These are phyloP conservation scores for Trapa incisa DNA, from an alignment of 345 rosid species.

Conservation along the genomic window DNA sequence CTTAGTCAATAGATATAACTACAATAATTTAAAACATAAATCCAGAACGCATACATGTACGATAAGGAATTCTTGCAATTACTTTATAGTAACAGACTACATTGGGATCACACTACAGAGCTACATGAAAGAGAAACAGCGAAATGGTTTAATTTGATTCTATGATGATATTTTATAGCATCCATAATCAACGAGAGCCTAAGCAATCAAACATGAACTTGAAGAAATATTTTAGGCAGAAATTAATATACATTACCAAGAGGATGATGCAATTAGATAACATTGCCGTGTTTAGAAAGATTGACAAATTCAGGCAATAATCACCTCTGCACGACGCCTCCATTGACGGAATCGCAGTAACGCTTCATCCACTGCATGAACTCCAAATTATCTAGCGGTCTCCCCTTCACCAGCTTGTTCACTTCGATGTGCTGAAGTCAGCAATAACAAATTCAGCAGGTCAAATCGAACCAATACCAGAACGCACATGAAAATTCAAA, in stretches of 20 bases:
- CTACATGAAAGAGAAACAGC: no score
- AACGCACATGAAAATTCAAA: neutral
- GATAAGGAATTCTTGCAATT: no score
- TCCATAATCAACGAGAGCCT: neutral
- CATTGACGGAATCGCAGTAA: slow-evolving; percentile 77
- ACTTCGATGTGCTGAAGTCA: slow-evolving; percentile 67
- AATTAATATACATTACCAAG: neutral
- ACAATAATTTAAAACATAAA: no score
- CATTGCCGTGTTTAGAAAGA: neutral
- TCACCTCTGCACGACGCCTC: slow-evolving; percentile 47
- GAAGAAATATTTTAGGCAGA: neutral
- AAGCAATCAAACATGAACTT: neutral
- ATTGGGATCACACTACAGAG: no score
- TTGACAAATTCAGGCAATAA: neutral
- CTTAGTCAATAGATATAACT: neutral
- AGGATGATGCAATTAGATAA: neutral
- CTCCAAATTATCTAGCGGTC: slow-evolving; percentile 95
- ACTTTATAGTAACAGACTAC: no score
- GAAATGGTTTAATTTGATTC: no score
- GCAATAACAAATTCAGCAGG: neutral
- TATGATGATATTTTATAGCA: no score
- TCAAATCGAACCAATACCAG: neutral
- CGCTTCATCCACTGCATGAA: slow-evolving; percentile 98
- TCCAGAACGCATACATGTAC: no score
- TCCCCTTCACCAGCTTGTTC: slow-evolving; percentile 80